phyloP scores from a whole-genome alignment of 768 basidiomycete species.

The Podaxis sp. region DNA sequence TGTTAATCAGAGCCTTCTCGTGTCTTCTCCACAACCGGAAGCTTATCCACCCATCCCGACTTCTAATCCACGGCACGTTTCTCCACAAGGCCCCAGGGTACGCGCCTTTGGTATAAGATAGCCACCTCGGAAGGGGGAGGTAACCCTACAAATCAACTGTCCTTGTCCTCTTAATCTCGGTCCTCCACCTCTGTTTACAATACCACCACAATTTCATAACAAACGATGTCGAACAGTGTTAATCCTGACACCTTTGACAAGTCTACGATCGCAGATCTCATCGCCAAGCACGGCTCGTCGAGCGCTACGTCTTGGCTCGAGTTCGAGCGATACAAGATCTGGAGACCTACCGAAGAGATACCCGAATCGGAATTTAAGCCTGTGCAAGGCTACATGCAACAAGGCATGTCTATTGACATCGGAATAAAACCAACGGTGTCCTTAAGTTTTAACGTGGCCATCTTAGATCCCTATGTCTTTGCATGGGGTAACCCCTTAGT shows the following conservation, averaged over 20 bases:
- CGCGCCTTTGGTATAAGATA: too few relatives aligned
- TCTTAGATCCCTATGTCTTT: conserved; percentile 47
- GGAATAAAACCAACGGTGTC: not conserved
- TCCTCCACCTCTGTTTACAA: not conserved
- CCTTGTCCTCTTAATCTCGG: not conserved
- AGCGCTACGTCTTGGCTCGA: conserved; percentile 75
- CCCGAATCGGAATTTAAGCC: conserved; percentile 43
- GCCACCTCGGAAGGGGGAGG: too few relatives aligned
- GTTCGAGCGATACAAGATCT: conserved; percentile 48
- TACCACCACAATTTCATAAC: not conserved
- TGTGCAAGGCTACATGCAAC: conserved; percentile 60
- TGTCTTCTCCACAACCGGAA: too few relatives aligned
- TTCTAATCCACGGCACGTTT: too few relatives aligned
- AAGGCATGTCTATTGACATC: conserved; percentile 18
- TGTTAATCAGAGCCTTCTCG: too few relatives aligned
- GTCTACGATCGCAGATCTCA: conserved; percentile 45
- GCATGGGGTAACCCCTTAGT: conserved; percentile 68
- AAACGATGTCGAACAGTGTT: not conserved
- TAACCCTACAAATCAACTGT: not conserved
- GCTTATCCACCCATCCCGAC: too few relatives aligned
- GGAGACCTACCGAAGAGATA: conserved; percentile 39
- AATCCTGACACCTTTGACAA: conserved; percentile 23
- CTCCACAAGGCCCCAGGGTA: too few relatives aligned
- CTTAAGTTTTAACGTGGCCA: not conserved
- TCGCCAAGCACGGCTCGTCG: conserved; percentile 66